Base-by-base conservation (phyloP, 352 stramenopile genomes). In the Pythium apleroticum region DNA sequence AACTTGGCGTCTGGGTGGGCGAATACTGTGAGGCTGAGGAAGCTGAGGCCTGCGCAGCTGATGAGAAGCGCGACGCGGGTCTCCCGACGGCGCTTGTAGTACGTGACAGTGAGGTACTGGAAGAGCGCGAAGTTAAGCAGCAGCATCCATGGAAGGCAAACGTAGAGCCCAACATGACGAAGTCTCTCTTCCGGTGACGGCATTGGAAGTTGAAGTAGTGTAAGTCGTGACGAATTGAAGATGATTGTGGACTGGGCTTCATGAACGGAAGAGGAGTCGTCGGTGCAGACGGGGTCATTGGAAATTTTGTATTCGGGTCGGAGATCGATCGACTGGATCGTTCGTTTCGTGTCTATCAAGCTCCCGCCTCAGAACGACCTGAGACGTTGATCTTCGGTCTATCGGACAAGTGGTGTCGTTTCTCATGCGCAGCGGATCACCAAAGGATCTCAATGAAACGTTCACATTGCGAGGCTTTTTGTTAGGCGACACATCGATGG, bases 41-140 rank as follows among this genome's bases (percentile, higher is more conserved):
- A 71, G 65, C 65, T 63, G 9, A 71, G 5, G 14, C 66, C 66
- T 1, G 65, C 65, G 53, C 57, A 66, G 2, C 19, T 19, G 33
- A 71, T 60, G 11, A 68, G 60, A n/a, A 72, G 41, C 27, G 19
- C 22, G 0, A 65, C 57, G 17, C 48, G 54, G 7, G 35, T 33
- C 37, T 73, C 60, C 7, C 58, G 55, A 20, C 55, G 60, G 9
- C 66, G 54, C 9, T 15, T 7, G 37, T 53, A 69, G 37, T 66
- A 73, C 2, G 53, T 66, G 2, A 43, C 45, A 28, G 48, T 48
- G 28, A 73, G 62, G 49, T 73, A 66, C 57, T 73, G 55, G 55
- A 72, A 67, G 35, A 72, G 33, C 5, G 60, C 28, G 37, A 73
- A 66, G 43, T 68, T 72, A 31, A 72, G 25, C 10, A 72, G 35